Percentiles rank a stretch among this genome's conserved stretches.
Conservation (phyloP, 2,329 filamentous ascomycete species). For the Colletotrichum lentis region DNA sequence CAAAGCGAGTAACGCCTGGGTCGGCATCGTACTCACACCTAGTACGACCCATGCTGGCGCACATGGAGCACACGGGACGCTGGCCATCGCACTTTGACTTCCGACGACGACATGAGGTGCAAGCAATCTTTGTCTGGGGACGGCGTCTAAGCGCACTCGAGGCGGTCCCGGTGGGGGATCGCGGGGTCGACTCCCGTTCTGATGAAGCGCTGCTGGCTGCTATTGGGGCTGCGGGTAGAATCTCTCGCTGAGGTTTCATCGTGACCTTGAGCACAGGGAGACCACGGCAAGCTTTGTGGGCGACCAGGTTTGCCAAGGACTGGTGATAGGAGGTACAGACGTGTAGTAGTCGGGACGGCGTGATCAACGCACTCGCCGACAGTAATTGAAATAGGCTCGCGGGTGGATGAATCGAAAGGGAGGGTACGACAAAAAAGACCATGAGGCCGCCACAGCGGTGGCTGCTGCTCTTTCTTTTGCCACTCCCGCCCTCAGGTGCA, state of each 20-base stretch:
- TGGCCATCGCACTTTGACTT: conserved; percentile 35
- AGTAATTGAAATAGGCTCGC: conserved; percentile 23
- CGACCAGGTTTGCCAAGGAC: conserved; percentile 14
- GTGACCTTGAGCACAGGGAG: conserved; percentile 11
- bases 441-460: conserved; percentile 7
- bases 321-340: conserved; percentile 9
- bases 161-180: conserved; percentile 2
- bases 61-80: conserved; percentile 36
- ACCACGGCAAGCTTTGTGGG: conserved; percentile 18
- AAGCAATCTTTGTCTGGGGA: conserved; percentile 32
- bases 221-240: conserved; percentile 33
- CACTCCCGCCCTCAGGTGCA: conserved; percentile 1
- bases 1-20: conserved; percentile 36
- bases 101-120: conserved; percentile 31
- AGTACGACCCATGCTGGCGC: conserved; percentile 28
- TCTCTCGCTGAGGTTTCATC: conserved; percentile 39
- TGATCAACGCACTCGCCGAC: conserved; percentile 13
- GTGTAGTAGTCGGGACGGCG: conserved; percentile 29
- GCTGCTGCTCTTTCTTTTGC: background rate
- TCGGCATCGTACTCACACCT: too few relatives aligned
- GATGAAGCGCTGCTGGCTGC: conserved; percentile 29
- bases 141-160: conserved; percentile 22
- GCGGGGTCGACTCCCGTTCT: conserved; percentile 30
- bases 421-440: conserved; percentile 26
- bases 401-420: conserved; percentile 29